Conservation (phyloP, 139 green algal genomes). For the Mychonastes homosphaera region DNA sequence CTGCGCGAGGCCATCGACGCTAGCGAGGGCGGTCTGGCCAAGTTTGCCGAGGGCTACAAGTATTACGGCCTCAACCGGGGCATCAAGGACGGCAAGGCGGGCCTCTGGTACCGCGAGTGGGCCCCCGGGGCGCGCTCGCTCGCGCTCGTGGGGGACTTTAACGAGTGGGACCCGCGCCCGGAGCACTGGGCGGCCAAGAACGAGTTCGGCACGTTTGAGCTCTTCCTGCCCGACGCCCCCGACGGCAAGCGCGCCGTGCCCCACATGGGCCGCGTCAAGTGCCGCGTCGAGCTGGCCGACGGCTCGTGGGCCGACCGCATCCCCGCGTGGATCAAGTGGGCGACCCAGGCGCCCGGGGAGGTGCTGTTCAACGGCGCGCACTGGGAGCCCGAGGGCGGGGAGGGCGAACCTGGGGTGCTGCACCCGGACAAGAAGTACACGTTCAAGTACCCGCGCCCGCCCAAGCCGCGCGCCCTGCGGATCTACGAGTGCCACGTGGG, state of each 20-base stretch:
- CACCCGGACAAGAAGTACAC: conserved; percentile 63
- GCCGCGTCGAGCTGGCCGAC: conserved; percentile 57
- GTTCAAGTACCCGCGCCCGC: conserved; percentile 87
- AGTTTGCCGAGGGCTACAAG: conserved; percentile 76
- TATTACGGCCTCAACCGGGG: conserved; percentile 80
- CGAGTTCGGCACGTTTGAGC: conserved; percentile 72
- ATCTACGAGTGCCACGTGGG: conserved; percentile 99
- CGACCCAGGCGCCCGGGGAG: conserved; percentile 58
- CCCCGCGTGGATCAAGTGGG: conserved; percentile 89
- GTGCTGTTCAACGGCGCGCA: conserved; percentile 88
- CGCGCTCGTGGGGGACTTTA: conserved; percentile 90
- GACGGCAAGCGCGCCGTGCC: conserved; percentile 63
- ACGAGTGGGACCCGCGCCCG: conserved; percentile 70
- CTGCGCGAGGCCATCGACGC: conserved; percentile 67
- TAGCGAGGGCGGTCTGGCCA: conserved; percentile 79
- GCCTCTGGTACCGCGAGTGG: conserved; percentile 84
- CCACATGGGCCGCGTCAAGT: conserved; percentile 70
- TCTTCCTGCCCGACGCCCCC: conserved; percentile 73
- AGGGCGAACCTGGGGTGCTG: conserved; percentile 41
- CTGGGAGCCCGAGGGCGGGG: conserved; percentile 49
- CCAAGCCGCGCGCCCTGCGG: conserved; percentile 62
- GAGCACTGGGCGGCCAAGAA: conserved; percentile 82
- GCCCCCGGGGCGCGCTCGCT: conserved; percentile 70
- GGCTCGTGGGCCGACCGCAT: conserved; percentile 83
- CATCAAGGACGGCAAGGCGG: conserved; percentile 57